These are phyloP conservation scores for Epichloe sylvatica DNA, from an alignment of 2,329 filamentous ascomycete genomes.

Conservation along the genomic window DNA sequence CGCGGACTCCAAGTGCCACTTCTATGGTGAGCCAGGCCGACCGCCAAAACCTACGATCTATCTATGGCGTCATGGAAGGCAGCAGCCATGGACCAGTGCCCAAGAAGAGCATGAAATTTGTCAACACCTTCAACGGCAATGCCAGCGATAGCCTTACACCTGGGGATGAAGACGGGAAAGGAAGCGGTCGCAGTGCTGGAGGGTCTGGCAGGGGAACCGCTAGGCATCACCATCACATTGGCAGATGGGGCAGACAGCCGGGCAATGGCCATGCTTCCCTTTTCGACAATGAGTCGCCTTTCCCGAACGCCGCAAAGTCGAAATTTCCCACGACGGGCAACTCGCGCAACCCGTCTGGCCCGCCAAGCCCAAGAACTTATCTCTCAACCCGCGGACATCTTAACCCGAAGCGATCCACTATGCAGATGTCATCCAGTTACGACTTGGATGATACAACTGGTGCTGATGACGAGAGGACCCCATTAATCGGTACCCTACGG, in stretches of 20 bases:
- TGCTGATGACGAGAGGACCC: slow-evolving; percentile 79
- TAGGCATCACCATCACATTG: slow-evolving; percentile 61
- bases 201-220: slow-evolving; percentile 52
- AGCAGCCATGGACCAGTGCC: slow-evolving; percentile 26
- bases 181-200: slow-evolving; percentile 43
- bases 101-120: slow-evolving; percentile 95
- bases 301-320: slow-evolving; percentile 49
- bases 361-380: slow-evolving; percentile 52
- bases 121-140: slow-evolving; percentile 59
- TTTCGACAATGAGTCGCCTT: slow-evolving; percentile 66
- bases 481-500: slow-evolving; percentile 52
- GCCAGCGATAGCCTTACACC: slow-evolving; percentile 35
- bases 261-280: slow-evolving; percentile 55
- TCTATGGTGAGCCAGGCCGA: slow-evolving; percentile 65
- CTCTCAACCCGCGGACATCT: slow-evolving; percentile 22
- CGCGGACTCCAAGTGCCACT: slow-evolving; percentile 84
- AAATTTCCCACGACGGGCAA: slow-evolving; percentile 37
- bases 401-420: slow-evolving; percentile 35
- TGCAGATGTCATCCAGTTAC: slow-evolving; percentile 50
- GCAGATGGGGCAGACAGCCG: slow-evolving; percentile 59
- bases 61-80: slow-evolving; percentile 52
- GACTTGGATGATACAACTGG: slow-evolving; percentile 69
- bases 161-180: slow-evolving; percentile 54
- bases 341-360: slow-evolving; percentile 50
- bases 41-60: slow-evolving; percentile 43